Base-by-base conservation (phyloP, 1,139 yeast genomes). In the Scheffersomyces insectosa region DNA sequence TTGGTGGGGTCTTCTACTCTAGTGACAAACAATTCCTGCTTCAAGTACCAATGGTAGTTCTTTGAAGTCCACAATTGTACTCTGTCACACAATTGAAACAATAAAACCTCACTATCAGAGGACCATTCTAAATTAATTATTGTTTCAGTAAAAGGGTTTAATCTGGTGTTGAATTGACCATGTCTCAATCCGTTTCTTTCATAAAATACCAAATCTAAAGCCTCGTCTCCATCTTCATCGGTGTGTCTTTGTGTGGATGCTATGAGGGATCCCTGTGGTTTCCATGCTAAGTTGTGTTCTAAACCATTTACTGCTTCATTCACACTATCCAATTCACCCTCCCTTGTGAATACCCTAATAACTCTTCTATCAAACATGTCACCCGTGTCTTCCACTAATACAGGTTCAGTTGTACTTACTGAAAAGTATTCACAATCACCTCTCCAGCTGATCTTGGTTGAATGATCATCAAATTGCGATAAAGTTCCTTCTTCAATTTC, bases 1-100 rank as follows among this genome's bases (percentile, higher is more conserved):
- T 66, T 65, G 5, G 44, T 45, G 57, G 55, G 23, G 62, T 51
- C 52, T 2, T 61, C 55, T 32, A 63, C 56, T 4, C 39, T 32
- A 27, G 42, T 40, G n/a, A 74, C 60, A 39, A 55, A 57, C 4
- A 91, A 66, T 59, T 86, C 95, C 63, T 87, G 95, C 60, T 95
- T 93, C 52, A 91, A 73, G 61, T 87, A 89, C 98, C 99, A 95
- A 61, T 91, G 96, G 63, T 91, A 95, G 62, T 95, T 95, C 58
- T 88, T 91, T 2, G 88, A 76, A 1, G 95, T 84, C 98, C 98
- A 95, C 31, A 95, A 67, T 60, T 88, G 96, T 14, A 93, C 75
- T 30, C 80, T 68, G 51, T 84, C 77, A 2, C 65, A 53, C 28
- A 85, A 66, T 42, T 80, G 84, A 20, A 93, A 69, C 0, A 96